phyloP scores from a whole-genome alignment of 805 yeast genomes.

The Cyberlindnera japonica region DNA sequence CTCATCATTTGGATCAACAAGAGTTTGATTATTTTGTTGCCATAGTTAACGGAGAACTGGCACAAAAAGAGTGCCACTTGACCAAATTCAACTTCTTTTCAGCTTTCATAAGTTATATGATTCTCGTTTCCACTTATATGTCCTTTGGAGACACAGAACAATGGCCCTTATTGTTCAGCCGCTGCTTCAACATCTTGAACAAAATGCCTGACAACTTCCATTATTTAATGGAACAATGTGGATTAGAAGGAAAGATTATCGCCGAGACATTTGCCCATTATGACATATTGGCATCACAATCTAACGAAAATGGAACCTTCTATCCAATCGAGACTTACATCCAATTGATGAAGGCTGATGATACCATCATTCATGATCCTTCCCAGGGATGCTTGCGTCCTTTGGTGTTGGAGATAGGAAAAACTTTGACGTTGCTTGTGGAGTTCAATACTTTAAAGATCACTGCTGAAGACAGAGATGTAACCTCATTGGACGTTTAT shows the following conservation, averaged over 20 bases:
- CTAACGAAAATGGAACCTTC: conserved; percentile 29
- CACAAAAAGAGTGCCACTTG: conserved; percentile 22
- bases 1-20: conserved; percentile 13
- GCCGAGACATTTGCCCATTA: conserved; percentile 24
- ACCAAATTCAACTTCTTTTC: conserved; percentile 17
- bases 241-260: conserved; percentile 21
- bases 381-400: conserved; percentile 69
- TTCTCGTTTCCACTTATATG: conserved; percentile 22
- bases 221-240: conserved; percentile 14
- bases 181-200: conserved; percentile 18
- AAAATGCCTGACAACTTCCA: conserved; percentile 22
- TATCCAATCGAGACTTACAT: conserved; percentile 23
- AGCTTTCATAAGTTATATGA: conserved; percentile 19
- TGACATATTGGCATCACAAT: conserved; percentile 26
- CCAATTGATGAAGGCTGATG: conserved; percentile 6
- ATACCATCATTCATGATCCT: conserved; percentile 44
- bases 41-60: conserved; percentile 17
- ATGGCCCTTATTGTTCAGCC: conserved; percentile 22
- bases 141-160: conserved; percentile 24
- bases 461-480: neutral
- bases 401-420: conserved; percentile 55
- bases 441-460: conserved; percentile 25
- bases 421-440: conserved; percentile 14
- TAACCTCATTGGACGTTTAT: conserved; percentile 1
- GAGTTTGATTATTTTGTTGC: conserved; percentile 15